Evolutionary conservation across 2,329 filamentous ascomycete species (phyloP).

Genomic region (Alternaria ethzedia): DNA sequence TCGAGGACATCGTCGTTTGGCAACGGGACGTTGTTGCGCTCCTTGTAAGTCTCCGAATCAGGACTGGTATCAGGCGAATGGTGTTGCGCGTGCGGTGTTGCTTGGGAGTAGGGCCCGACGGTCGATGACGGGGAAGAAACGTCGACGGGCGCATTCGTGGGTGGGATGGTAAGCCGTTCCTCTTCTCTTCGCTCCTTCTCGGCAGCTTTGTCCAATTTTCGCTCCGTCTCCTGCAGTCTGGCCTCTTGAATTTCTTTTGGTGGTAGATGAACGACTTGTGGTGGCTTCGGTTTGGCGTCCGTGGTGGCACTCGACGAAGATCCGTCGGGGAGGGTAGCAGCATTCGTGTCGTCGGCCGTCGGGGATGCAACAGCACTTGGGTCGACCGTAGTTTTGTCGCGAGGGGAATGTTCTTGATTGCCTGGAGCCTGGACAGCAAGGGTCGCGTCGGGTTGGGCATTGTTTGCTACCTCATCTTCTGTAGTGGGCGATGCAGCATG

Average conservation of each 20-base stretch:
- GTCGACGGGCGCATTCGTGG: constrained; percentile 33
- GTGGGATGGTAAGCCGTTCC: constrained; percentile 38
- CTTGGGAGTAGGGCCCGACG: constrained; percentile 70
- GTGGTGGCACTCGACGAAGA: not conserved
- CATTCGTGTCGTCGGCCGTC: constrained; percentile 38
- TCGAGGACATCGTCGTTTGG: constrained; percentile 41
- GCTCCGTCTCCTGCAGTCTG: constrained; percentile 51
- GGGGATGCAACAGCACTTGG: constrained; percentile 36
- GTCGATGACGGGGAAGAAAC: constrained; percentile 68
- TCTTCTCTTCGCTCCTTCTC: constrained; percentile 50
- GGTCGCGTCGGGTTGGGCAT: constrained; percentile 10
- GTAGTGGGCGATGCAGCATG: constrained; percentile 9
- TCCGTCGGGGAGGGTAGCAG: constrained; percentile 3
- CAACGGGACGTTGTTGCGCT: constrained; percentile 35
- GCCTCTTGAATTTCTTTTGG: constrained; percentile 59
- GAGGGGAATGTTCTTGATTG: not conserved
- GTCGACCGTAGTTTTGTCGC: constrained; percentile 30
- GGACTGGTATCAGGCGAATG: constrained; percentile 77
- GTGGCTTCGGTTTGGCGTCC: constrained; percentile 24
- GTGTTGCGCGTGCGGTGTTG: constrained; percentile 72
- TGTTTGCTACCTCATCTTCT: constrained; percentile 24
- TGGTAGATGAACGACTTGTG: constrained; percentile 56
- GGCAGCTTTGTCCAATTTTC: constrained; percentile 45
- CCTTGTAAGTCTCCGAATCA: constrained; percentile 63
- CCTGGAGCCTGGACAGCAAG: constrained; percentile 20